A percentile compares a stretch with the other conserved stretches of the same genome.
phyloP scores from a whole-genome alignment of 257 asterid species.

The Coffea eugenioides region DNA sequence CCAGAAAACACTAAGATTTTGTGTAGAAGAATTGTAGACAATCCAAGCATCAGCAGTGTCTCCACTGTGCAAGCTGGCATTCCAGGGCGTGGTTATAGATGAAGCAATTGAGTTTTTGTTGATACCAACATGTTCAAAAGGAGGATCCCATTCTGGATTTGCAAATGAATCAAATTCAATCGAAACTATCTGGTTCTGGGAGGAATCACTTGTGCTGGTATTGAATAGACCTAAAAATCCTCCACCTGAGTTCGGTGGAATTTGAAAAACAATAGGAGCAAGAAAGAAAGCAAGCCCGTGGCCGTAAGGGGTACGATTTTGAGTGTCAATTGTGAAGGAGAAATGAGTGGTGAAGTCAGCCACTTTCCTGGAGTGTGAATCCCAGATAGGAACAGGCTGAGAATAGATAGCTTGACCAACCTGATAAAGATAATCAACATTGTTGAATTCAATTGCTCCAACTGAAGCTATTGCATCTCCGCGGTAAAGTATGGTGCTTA shows the following conservation, averaged over 20 bases:
- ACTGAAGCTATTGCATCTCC: slow-evolving; percentile 32
- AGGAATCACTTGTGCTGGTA: slow-evolving; percentile 22
- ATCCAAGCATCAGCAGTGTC: slow-evolving; percentile 30
- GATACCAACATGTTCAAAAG: slow-evolving; percentile 36
- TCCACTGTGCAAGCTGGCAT: slow-evolving; percentile 30
- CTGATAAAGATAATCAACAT: slow-evolving; percentile 8
- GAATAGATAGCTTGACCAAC: slow-evolving; percentile 35
- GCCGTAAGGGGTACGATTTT: slow-evolving; percentile 15
- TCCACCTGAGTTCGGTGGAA: slow-evolving; percentile 42
- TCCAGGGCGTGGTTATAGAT: slow-evolving; percentile 22
- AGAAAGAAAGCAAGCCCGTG: slow-evolving; percentile 39
- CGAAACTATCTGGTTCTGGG: slow-evolving; percentile 20
- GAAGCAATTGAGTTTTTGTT: slow-evolving; percentile 34
- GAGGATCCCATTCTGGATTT: slow-evolving; percentile 38
- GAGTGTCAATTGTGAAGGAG: slow-evolving; percentile 28
- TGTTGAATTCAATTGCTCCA: slow-evolving; percentile 27
- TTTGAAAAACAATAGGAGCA: slow-evolving; percentile 35
- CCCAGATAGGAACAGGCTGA: slow-evolving; percentile 34
- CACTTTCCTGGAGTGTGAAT: slow-evolving; percentile 16
- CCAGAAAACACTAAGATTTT: slow-evolving; percentile 36
- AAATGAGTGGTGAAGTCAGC: slow-evolving; percentile 37
- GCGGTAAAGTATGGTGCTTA: slow-evolving; percentile 16
- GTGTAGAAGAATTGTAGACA: slow-evolving; percentile 24
- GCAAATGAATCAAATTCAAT: slow-evolving; percentile 36
- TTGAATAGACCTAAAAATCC: slow-evolving; percentile 40